A percentile compares a stretch with the other conserved stretches of the same genome.
These are phyloP conservation scores for Candolleomyces efflorescens DNA, from an alignment of 768 basidiomycete species.

Conservation along the genomic window DNA sequence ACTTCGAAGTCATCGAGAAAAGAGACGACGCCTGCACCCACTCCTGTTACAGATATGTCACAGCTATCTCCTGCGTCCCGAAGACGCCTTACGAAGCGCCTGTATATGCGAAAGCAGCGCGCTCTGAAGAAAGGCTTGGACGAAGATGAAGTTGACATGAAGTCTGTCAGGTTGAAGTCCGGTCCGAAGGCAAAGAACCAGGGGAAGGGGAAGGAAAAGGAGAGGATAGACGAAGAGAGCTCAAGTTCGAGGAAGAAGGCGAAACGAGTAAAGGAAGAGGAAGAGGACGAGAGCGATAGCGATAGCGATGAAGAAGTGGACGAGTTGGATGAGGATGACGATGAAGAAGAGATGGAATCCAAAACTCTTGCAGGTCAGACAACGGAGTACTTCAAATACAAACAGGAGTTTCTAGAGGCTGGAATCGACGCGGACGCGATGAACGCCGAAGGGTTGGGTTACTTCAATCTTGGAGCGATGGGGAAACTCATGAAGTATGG, in stretches of 20 bases:
- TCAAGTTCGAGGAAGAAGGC: not conserved
- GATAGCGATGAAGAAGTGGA: constrained; percentile 16
- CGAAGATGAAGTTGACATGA: not conserved
- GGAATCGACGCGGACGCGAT: constrained; percentile 45
- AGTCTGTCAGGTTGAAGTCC: constrained; percentile 2
- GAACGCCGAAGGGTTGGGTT: constrained; percentile 36
- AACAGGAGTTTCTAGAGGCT: constrained; percentile 33
- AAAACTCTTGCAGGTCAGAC: not conserved
- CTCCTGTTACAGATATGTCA: not conserved
- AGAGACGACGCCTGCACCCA: not conserved
- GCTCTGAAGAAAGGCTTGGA: constrained; percentile 1
- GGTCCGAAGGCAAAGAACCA: constrained; percentile 2
- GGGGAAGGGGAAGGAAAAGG: not conserved
- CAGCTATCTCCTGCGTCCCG: constrained; percentile 9
- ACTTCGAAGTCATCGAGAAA: not conserved
- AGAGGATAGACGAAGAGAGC: not conserved
- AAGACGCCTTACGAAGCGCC: constrained; percentile 10
- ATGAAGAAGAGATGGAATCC: not conserved
- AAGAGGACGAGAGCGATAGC: constrained; percentile 12
- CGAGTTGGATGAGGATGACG: not conserved
- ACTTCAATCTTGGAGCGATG: constrained; percentile 43
- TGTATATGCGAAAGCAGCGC: constrained; percentile 12
- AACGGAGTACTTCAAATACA: constrained; percentile 25
- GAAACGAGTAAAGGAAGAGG: not conserved
- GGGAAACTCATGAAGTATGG: constrained; percentile 36